These are phyloP conservation scores for Calophaca sinica DNA, from an alignment of 306 rosid genomes.

Conservation along the genomic window DNA sequence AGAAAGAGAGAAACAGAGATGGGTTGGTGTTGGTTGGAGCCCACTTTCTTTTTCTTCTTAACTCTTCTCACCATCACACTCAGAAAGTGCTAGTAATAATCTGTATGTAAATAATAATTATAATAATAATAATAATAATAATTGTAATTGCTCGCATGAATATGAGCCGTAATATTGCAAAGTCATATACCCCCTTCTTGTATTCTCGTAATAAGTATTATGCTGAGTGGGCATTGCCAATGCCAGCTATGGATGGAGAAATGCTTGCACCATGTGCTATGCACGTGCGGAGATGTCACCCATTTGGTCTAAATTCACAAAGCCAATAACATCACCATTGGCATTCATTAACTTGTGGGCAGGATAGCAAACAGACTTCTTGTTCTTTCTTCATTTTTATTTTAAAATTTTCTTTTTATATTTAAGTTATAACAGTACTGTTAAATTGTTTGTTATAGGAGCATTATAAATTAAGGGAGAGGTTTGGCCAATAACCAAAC, in stretches of 20 bases:
- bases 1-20: constrained; percentile 10
- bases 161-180: neutral
- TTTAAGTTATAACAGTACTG: neutral
- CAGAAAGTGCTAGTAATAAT: constrained; percentile 50
- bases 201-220: neutral
- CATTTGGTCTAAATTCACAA: constrained; percentile 25
- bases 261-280: constrained; percentile 44
- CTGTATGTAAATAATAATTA: neutral
- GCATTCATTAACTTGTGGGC: constrained; percentile 35
- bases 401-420: neutral
- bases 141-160: neutral
- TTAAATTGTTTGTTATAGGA: constrained; percentile 37
- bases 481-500: constrained; percentile 47
- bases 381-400: neutral
- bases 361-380: neutral
- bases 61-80: constrained; percentile 42
- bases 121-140: neutral
- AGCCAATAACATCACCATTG: neutral
- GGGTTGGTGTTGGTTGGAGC: constrained; percentile 70
- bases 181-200: neutral
- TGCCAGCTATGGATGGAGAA: constrained; percentile 39
- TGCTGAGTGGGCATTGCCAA: constrained; percentile 23
- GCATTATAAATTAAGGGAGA: constrained; percentile 4
- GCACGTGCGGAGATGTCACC: constrained; percentile 45
- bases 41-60: constrained; percentile 63